Evolutionary conservation across 169 alveolate species (phyloP), one percentile per base, ranked within the genome.

Genomic region (Plasmodium sp.): DNA sequence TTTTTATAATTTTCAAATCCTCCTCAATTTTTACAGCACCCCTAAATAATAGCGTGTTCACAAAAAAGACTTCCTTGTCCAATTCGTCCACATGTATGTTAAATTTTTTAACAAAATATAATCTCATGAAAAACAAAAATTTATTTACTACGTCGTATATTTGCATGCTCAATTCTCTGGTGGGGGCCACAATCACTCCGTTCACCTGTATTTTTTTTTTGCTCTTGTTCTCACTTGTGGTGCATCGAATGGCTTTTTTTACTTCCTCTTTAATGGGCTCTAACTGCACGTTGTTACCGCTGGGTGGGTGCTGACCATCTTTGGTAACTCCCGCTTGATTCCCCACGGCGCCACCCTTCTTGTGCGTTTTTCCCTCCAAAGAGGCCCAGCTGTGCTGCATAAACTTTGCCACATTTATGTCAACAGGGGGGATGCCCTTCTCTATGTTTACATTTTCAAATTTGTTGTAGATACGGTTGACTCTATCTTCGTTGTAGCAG

Each of bases 81-180:
- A 86, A 86, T 77, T 27, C 45, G 22, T 86, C 81, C n/a, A 75
- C 58, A 16, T 84, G 12, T 36, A 75, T 56, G 41, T 77, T 51
- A 43, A 48, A 86, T 2, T 14, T 86, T 18, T 77, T 36, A 16
- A 45, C 56, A 86, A 75, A 75, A 86, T 86, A 86, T 33, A 86
- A 75, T 77, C 93, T 86, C n/a, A 86, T 75, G 43, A 86, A 86
- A 48, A 86, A 86, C 43, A 86, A 6, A 51, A 77, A 86, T 51
- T 86, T 86, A 34, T 86, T 86, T 86, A 86, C 71, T 77, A 77
- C 71, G 62, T 86, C 81, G 67, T 75, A 95, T 79, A 98, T 98
- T 93, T 98, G 98, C 72, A 98, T 96, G 94, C 99, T 98, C 16
- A 98, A 96, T 88, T 98, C 99, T 86, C 99, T 95, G 34, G 99